phyloP scores from a whole-genome alignment of 768 basidiomycete species.

The Mycena sanguinolenta region DNA sequence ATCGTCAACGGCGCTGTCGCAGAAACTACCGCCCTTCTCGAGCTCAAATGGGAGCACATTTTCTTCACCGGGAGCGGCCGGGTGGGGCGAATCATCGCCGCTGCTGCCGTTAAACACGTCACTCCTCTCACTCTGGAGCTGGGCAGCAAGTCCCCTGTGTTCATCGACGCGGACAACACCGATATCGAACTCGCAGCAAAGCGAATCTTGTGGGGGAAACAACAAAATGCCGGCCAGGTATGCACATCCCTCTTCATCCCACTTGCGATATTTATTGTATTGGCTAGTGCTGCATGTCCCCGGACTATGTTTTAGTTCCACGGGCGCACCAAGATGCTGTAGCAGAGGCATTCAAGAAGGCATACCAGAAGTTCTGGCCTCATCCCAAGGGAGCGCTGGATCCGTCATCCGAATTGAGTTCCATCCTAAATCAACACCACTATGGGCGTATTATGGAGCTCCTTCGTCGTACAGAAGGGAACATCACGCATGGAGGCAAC shows the following conservation, averaged over 20 bases:
- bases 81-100: conserved; percentile 62
- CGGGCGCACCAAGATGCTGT: conserved; percentile 54
- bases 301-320: conserved; percentile 63
- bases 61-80: conserved; percentile 47
- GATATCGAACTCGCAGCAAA: conserved; percentile 39
- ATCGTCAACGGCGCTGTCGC: conserved; percentile 72
- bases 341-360: conserved; percentile 55
- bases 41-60: conserved; percentile 56
- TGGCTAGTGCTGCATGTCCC: conserved; percentile 65
- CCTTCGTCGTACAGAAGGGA: conserved; percentile 17
- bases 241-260: background rate
- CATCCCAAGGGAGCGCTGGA: conserved; percentile 25
- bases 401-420: conserved; percentile 1
- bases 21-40: conserved; percentile 67
- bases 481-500: conserved; percentile 15
- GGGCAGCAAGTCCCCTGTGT: conserved; percentile 65
- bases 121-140: conserved; percentile 71
- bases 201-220: conserved; percentile 30
- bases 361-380: conserved; percentile 58
- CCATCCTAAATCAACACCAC: conserved; percentile 8
- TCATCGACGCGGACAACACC: conserved; percentile 51
- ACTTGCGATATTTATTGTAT: background rate
- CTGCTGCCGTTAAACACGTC: conserved; percentile 66
- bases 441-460: conserved; percentile 11
- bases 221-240: conserved; percentile 29